phyloP scores from a whole-genome alignment of 768 basidiomycete species.

The Trametes cinnabarina region DNA sequence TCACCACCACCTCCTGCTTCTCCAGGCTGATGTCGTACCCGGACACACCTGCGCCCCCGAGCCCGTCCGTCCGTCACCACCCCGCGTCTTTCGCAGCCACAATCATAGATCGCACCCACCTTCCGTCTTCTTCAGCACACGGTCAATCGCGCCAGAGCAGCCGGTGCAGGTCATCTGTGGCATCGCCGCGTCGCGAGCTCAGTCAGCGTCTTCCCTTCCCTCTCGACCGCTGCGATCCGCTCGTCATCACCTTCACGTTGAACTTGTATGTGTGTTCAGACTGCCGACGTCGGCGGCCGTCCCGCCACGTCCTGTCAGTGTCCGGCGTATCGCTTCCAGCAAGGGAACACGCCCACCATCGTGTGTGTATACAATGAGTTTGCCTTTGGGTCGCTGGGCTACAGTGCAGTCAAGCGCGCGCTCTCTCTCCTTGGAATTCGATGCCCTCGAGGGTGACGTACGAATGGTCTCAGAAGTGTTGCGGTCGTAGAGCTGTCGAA shows the following conservation, averaged over 20 bases:
- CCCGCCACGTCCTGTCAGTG: background rate
- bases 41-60: constrained; percentile 45
- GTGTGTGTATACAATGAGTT: background rate
- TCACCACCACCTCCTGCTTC: constrained; percentile 72
- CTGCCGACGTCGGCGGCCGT: constrained; percentile 6
- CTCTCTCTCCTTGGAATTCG: background rate
- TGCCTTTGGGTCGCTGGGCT: background rate
- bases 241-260: constrained; percentile 67
- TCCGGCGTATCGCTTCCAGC: background rate
- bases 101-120: constrained; percentile 5
- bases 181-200: background rate
- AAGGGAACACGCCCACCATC: constrained; percentile 17
- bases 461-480: background rate
- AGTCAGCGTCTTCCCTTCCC: constrained; percentile 1
- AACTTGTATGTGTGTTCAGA: constrained; percentile 63
- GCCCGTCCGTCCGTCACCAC: background rate
- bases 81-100: background rate
- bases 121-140: constrained; percentile 71
- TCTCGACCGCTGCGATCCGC: background rate
- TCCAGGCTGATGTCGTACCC: constrained; percentile 62
- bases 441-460: background rate
- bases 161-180: constrained; percentile 82
- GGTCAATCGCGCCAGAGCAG: constrained; percentile 79
- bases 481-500: background rate
- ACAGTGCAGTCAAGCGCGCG: background rate